These are phyloP conservation scores for Fusarium neocosmosporiellum DNA, from an alignment of 2,329 filamentous ascomycete species.

Conservation along the genomic window DNA sequence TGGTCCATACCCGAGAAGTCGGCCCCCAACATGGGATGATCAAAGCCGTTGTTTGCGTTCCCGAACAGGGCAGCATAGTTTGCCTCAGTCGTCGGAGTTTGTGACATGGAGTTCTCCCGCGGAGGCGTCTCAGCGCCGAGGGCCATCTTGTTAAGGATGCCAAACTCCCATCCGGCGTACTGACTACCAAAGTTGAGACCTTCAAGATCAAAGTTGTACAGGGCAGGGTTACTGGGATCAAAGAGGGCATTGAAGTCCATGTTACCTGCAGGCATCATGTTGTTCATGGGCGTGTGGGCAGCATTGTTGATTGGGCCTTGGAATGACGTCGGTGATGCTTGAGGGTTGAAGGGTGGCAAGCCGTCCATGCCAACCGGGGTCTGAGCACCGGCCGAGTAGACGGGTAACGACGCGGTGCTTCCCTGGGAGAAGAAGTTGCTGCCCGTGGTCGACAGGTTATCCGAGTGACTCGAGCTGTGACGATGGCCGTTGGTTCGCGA, in stretches of 20 bases:
- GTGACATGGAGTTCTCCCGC: conserved; percentile 68
- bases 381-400: conserved; percentile 60
- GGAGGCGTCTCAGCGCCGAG: conserved; percentile 78
- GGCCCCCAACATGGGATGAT: conserved; percentile 60
- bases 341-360: conserved; percentile 66
- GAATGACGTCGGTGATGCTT: conserved; percentile 81
- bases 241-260: conserved; percentile 75
- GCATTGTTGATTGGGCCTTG: conserved; percentile 62
- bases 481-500: conserved; percentile 59
- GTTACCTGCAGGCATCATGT: conserved; percentile 62
- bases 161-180: conserved; percentile 94
- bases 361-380: conserved; percentile 60
- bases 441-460: conserved; percentile 56
- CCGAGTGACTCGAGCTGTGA: conserved; percentile 61
- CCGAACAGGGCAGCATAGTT: conserved; percentile 61
- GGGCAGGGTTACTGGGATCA: conserved; percentile 88
- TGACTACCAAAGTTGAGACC: conserved; percentile 91
- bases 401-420: conserved; percentile 60
- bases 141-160: conserved; percentile 96
- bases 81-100: conserved; percentile 51
- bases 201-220: conserved; percentile 96
- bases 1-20: conserved; percentile 67
- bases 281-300: conserved; percentile 58
- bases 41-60: conserved; percentile 63
- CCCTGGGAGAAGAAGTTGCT: conserved; percentile 62